phyloP scores from a whole-genome alignment of 768 basidiomycete genomes.

The Rhodotorula babjevae region DNA sequence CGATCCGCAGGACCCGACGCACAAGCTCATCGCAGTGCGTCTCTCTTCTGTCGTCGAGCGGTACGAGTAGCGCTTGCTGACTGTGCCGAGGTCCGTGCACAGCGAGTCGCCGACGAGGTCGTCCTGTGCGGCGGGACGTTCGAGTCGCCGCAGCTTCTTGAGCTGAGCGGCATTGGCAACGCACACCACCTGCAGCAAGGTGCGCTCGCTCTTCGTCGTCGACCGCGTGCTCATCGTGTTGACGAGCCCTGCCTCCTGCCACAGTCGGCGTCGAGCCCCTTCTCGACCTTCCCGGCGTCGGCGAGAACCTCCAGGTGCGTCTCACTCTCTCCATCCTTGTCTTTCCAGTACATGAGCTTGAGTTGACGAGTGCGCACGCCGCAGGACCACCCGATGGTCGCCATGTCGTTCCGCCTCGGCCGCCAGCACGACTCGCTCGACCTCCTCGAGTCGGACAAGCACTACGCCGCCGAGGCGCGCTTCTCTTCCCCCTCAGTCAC shows the following conservation, averaged over 20 bases:
- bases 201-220: not conserved
- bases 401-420: constrained; percentile 27
- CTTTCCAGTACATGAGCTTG: no score
- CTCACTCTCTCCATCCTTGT: no score
- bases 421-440: constrained; percentile 17
- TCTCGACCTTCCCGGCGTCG: constrained; percentile 51
- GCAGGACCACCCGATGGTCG: constrained; percentile 41
- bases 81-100: no score
- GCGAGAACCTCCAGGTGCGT: constrained; percentile 47
- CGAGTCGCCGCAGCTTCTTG: constrained; percentile 32
- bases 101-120: constrained; percentile 35
- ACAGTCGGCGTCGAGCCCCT: constrained; percentile 42
- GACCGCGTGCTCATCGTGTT: no score
- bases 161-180: constrained; percentile 32
- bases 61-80: no score
- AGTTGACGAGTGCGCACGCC: not conserved
- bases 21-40: constrained; percentile 7
- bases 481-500: not conserved
- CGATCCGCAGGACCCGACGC: not conserved
- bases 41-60: no score
- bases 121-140: constrained; percentile 39
- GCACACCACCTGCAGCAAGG: constrained; percentile 1
- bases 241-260: no score
- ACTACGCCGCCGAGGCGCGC: not conserved
- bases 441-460: constrained; percentile 6